These are phyloP conservation scores for Keithomyces neogunnii DNA, from an alignment of 2,329 filamentous ascomycete species.

Conservation along the genomic window DNA sequence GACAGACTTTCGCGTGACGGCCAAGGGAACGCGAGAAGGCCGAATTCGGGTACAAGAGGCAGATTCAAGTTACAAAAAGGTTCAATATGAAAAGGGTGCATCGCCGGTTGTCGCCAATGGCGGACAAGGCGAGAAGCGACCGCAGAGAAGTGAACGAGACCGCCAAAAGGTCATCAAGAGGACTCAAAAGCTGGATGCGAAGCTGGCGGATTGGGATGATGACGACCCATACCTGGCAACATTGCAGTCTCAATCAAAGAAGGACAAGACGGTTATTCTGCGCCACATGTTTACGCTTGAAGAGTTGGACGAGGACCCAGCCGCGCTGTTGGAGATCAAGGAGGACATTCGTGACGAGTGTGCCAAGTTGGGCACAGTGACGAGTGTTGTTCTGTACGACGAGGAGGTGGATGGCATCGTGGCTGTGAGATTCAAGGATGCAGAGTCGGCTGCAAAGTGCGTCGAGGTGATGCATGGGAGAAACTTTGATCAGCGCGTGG, in stretches of 20 bases:
- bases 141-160: slow-evolving; percentile 53
- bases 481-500: slow-evolving; percentile 63
- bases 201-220: slow-evolving; percentile 91
- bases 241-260: slow-evolving; percentile 39
- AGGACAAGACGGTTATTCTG: slow-evolving; percentile 77
- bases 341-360: slow-evolving; percentile 91
- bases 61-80: slow-evolving; percentile 86
- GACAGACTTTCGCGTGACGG: slow-evolving; percentile 64
- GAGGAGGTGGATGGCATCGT: slow-evolving; percentile 77
- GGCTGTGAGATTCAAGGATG: slow-evolving; percentile 70
- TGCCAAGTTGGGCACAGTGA: slow-evolving; percentile 75
- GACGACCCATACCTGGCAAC: slow-evolving; percentile 55
- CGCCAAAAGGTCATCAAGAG: slow-evolving; percentile 87
- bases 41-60: slow-evolving; percentile 77
- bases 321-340: slow-evolving; percentile 81
- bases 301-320: slow-evolving; percentile 78
- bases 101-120: slow-evolving; percentile 10
- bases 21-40: slow-evolving; percentile 43
- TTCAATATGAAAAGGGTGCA: slow-evolving; percentile 51
- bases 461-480: slow-evolving; percentile 70
- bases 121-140: slow-evolving; percentile 28
- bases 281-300: slow-evolving; percentile 88
- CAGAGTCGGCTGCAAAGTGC: slow-evolving; percentile 63
- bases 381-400: slow-evolving; percentile 87
- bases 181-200: slow-evolving; percentile 83